Evolutionary conservation across 495 filamentous ascomycete genomes (phyloP), one percentile per base, ranked within the genome.

Genomic region (Podospora comata): DNA sequence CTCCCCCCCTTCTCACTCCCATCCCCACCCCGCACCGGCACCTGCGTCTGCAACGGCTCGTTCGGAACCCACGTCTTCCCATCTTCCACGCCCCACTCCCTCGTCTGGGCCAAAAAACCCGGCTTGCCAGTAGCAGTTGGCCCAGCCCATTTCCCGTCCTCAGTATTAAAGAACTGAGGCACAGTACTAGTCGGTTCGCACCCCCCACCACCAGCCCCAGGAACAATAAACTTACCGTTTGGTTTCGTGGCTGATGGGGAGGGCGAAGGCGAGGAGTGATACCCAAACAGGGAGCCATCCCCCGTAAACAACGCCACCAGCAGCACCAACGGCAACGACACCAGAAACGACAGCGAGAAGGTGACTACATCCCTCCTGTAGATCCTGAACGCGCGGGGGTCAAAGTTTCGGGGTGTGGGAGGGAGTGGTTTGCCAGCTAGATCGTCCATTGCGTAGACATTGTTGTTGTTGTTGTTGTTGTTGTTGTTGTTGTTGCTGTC

Each of bases 81-180:
- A 4, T 26, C 13, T 62, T 56, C 15, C 53, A 79, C 71, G 13
- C 79, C 77, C 64, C 87, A 87, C 3, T 83, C 82, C 67, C 86
- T 85, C 23, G 79, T 87, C 75, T 86, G 80, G 3, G 86, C 87
- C 11, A 89, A 73, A 71, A 87, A 87, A 0, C 86, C 81, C 2
- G 84, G 77, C 48, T 72, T 73, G 5, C 87, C 86, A 3, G 87
- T 88, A n/a, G 82, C 79, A 0, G 85, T 89, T 16, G 85, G 83
- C 11, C 87, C 87, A 74, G 77, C 73, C 73, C 75, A 76, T 23
- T 74, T 62, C 68, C 81, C 79, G 0, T 79, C 78, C 4, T 71
- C 78, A 1, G 85, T 87, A 66, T 86, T 81, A 71, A 87, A 89
- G 67, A 86, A 85, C 67, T 88, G 80, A 2, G 85, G 85, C 3